Evolutionary conservation across 1,284 basidiomycete species (phyloP).

Genomic region (Termitomyces sp.): DNA sequence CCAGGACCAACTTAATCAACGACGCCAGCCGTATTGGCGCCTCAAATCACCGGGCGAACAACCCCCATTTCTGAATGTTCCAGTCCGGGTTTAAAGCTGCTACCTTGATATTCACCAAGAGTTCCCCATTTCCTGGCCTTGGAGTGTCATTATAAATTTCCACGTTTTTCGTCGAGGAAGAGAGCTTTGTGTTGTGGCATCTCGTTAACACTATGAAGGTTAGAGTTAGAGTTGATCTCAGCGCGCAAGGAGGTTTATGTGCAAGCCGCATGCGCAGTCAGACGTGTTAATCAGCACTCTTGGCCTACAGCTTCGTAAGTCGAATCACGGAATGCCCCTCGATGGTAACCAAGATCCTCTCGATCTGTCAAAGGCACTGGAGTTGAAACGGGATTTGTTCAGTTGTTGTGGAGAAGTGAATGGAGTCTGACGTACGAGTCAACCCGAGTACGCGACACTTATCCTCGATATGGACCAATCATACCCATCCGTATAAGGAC

Average conservation of each 20-base stretch:
- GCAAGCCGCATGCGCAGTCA: neutral
- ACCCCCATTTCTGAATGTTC: constrained; percentile 12
- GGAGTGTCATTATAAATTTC: constrained; percentile 23
- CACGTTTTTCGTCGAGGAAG: constrained; percentile 10
- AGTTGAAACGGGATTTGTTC: neutral
- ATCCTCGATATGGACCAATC: neutral
- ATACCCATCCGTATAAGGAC: no score
- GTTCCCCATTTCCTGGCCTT: constrained; percentile 30
- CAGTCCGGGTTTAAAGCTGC: constrained; percentile 35
- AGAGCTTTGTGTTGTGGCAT: constrained; percentile 15
- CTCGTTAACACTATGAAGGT: neutral
- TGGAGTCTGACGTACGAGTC: neutral
- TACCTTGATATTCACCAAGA: constrained; percentile 36
- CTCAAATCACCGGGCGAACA: constrained; percentile 38
- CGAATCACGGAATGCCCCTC: neutral
- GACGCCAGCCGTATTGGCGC: constrained; percentile 49
- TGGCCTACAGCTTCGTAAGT: constrained; percentile 3
- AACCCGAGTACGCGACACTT: constrained; percentile 1
- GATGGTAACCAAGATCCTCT: neutral
- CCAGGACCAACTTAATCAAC: constrained; percentile 47
- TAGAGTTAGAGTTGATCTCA: neutral
- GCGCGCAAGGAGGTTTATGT: neutral
- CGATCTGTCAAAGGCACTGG: neutral
- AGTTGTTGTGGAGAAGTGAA: neutral
- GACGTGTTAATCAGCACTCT: constrained; percentile 2